Base-by-base conservation (phyloP, 1,139 yeast species). In the Blastobotrys elegans region DNA sequence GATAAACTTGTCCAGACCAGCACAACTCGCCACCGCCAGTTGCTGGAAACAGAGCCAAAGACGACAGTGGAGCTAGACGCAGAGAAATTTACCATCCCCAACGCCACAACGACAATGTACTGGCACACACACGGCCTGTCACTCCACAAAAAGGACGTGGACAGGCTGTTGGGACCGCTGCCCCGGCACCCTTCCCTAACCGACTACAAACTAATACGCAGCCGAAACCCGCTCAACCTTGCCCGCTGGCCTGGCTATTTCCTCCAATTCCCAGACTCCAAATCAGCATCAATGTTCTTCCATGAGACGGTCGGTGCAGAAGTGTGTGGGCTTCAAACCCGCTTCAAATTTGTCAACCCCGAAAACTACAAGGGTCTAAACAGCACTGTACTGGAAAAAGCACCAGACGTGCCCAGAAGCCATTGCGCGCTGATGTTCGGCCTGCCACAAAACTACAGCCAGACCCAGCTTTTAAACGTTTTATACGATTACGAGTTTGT, bases 271-370 rank as follows among this genome's bases (percentile, higher is more conserved):
- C 67, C 70, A 3, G 64, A 67, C 37, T 62, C 65, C 43, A 66
- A 69, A 29, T 75, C 74, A 20, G 86, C 87, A 0, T 70, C 77
- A 26, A 67, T 69, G 2, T 82, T 74, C 59, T 67, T 66, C 57
- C 56, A 69, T 16, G 84, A 79, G 56, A 76, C 83, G 0, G 51
- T 61, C 4, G 71, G 73, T 4, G 71, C 74, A 44, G 68, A 70
- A 46, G 58, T 81, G 33, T 76, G 80, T 54, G 87, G 87, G 1
- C 57, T 73, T 37, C 69, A 68, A 20, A 56, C 79, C 24, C 63
- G 70, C 20, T 63, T 79, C 29, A 62, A 70, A 44, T 80, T 79
- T 66, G 72, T 71, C 2, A 58, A 64, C 22, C 59, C 61, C 11
- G 38, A 50, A 7, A 49, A 56, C 3, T 58, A 62, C 32, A 49